phyloP scores from a whole-genome alignment of 2,329 filamentous ascomycete species.

The Ceratocystiopsis minuta region DNA sequence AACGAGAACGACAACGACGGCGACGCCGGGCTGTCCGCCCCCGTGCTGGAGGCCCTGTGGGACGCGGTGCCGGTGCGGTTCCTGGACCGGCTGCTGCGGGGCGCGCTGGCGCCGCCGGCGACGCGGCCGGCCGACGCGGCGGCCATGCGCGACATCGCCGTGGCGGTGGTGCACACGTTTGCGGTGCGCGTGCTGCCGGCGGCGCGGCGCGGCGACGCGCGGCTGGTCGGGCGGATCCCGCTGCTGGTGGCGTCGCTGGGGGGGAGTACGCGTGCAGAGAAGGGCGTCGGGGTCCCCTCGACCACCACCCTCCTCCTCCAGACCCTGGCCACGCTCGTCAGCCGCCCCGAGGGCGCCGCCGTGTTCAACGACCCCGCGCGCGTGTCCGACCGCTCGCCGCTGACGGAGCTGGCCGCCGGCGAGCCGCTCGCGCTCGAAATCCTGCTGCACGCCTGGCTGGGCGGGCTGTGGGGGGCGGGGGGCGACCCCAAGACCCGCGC shows the following conservation, averaged over 20 bases:
- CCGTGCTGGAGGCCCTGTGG: slow-evolving; percentile 34
- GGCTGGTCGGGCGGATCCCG: slow-evolving; percentile 34
- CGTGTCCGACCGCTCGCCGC: slow-evolving; percentile 29
- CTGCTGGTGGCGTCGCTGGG: slow-evolving; percentile 31
- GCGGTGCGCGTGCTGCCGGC: slow-evolving; percentile 33
- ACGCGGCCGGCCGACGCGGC: slow-evolving; percentile 25
- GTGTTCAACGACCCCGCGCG: slow-evolving; percentile 20
- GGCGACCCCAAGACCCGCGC: slow-evolving; percentile 4
- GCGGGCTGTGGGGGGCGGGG: slow-evolving; percentile 12
- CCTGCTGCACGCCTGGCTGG: slow-evolving; percentile 37
- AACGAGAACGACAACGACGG: slow-evolving; percentile 16
- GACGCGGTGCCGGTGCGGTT: slow-evolving; percentile 42
- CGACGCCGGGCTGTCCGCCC: neutral
- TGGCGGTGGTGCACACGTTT: slow-evolving; percentile 46
- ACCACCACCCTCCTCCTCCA: slow-evolving; percentile 31
- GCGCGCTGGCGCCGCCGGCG: neutral
- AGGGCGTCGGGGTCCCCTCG: too few species aligned
- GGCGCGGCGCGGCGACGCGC: slow-evolving; percentile 22
- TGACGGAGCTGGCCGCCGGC: slow-evolving; percentile 38
- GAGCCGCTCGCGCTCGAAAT: slow-evolving; percentile 36
- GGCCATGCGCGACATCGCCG: slow-evolving; percentile 45
- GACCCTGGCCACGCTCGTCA: slow-evolving; percentile 37
- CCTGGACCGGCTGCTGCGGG: slow-evolving; percentile 40
- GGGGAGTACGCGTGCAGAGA: neutral
- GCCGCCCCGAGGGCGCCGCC: slow-evolving; percentile 29